Evolutionary conservation across 164 flowering plant species (phyloP).

Genomic region (Akebia trifoliata): DNA sequence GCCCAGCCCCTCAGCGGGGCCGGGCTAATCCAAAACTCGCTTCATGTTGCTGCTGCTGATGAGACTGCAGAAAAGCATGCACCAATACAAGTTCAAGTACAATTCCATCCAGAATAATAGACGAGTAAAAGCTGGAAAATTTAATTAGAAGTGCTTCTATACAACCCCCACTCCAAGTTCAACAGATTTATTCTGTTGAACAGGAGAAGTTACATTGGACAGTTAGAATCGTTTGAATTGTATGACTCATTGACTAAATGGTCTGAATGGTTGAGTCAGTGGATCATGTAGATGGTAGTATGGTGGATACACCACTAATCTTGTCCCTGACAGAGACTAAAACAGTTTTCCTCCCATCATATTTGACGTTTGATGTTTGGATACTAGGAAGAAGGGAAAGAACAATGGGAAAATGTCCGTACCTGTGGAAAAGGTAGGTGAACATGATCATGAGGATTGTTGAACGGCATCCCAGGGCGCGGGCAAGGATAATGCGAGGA

Average conservation of each 20-base stretch:
- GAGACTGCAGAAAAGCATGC: constrained; percentile 50
- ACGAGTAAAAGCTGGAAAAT: background rate
- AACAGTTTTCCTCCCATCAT: background rate
- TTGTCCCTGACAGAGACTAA: background rate
- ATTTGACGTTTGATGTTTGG: background rate
- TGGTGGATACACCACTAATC: background rate
- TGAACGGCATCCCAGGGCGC: constrained; percentile 67
- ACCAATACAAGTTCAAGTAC: background rate
- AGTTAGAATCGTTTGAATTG: background rate
- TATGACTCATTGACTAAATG: background rate
- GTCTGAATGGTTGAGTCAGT: background rate
- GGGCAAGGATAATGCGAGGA: constrained; percentile 78
- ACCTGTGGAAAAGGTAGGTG: constrained; percentile 84
- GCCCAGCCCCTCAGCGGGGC: constrained; percentile 99
- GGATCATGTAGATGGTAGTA: background rate
- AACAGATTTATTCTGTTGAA: no score
- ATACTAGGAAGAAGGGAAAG: background rate
- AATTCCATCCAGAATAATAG: background rate
- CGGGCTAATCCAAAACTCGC: constrained; percentile 94
- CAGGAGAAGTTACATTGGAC: no score
- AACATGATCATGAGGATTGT: constrained; percentile 72
- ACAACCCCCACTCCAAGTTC: no score
- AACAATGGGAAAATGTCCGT: constrained; percentile 6
- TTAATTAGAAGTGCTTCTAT: no score
- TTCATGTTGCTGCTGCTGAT: constrained; percentile 85